Base-by-base conservation (phyloP, 2,329 filamentous ascomycete genomes). In the Chalara sp. region DNA sequence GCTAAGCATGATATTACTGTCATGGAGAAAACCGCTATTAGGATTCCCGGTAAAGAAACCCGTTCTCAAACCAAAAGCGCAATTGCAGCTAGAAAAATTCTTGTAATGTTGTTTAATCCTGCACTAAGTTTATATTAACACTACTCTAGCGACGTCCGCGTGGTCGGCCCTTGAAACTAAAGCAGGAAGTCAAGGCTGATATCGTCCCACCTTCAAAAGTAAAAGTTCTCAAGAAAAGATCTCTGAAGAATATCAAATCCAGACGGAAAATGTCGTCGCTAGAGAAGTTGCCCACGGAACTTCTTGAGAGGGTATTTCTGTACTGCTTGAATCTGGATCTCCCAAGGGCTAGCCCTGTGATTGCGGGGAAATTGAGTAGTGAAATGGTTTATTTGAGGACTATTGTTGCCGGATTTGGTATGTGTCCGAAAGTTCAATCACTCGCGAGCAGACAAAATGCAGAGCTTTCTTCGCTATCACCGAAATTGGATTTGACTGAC, bases 251-350 rank as follows among this genome's bases (percentile, higher is more conserved):
- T 32, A 49, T 64, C 11, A 63, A 64, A 43, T 60, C 61, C 32
- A 59, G 44, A 32, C 52, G 52, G 6, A 61, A 61, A 44, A 64
- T 62, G 59, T 61, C 61, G 2, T 32, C 28, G 6, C 53, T 67
- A 4, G 65, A 67, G 48, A 62, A 51, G 32, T 54, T 66, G 6
- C 65, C 64, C 3, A 56, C 53, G 1, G 65, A 67, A 48, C 45
- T 67, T 6, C 49, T 67, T 2, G 58, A 63, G 47, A 54, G 47
- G 6, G 58, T 67, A 31, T 65, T 62, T 45, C 50, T 65, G 11
- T 54, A 55, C 42, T 57, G 56, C 35, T 43, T 63, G 53, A 65
- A 66, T 46, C 39, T 62, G 13, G 53, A 56, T 39, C 51, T 67
- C 32, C 60, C 64, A 13, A 54, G 52, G 44, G 51, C 61, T 12